These are phyloP conservation scores for Pelagomonas calceolata DNA, from an alignment of 108 stramenopile species.

Conservation along the genomic window DNA sequence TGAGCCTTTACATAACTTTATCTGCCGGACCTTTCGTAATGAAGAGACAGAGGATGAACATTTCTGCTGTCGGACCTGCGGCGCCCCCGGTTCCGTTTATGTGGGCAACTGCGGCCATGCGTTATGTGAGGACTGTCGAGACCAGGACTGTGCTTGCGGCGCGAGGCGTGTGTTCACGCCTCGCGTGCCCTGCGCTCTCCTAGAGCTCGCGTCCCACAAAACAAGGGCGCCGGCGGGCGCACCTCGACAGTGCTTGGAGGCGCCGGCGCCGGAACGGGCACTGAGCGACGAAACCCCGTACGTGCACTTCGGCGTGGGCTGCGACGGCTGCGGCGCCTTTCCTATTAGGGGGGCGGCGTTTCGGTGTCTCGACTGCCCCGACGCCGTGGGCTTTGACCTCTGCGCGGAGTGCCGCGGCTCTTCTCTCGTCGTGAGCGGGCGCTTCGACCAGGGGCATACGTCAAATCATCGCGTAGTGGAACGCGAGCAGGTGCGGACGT, in stretches of 20 bases:
- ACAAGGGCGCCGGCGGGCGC: not conserved
- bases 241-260: not conserved
- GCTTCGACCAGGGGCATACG: not conserved
- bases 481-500: not conserved
- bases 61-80: not conserved
- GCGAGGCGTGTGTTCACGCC: not conserved
- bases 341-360: not conserved
- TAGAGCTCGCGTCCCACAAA: not conserved
- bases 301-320: conserved; percentile 2
- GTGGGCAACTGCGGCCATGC: not conserved
- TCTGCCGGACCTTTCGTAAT: not conserved
- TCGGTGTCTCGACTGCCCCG: not conserved
- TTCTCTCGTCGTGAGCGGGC: not conserved
- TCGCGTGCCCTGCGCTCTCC: not conserved
- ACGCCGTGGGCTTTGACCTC: not conserved
- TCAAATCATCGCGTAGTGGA: not conserved
- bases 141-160: not conserved
- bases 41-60: too few species aligned
- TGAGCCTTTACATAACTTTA: not conserved
- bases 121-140: not conserved
- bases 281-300: not conserved
- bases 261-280: not conserved
- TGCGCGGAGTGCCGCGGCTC: not conserved
- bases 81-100: not conserved
- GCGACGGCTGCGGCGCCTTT: conserved; percentile 2